Percentiles rank a stretch among this genome's conserved stretches.
These are phyloP conservation scores for Wickerhamiella kazuoi DNA, from an alignment of 805 yeast species.

Conservation along the genomic window DNA sequence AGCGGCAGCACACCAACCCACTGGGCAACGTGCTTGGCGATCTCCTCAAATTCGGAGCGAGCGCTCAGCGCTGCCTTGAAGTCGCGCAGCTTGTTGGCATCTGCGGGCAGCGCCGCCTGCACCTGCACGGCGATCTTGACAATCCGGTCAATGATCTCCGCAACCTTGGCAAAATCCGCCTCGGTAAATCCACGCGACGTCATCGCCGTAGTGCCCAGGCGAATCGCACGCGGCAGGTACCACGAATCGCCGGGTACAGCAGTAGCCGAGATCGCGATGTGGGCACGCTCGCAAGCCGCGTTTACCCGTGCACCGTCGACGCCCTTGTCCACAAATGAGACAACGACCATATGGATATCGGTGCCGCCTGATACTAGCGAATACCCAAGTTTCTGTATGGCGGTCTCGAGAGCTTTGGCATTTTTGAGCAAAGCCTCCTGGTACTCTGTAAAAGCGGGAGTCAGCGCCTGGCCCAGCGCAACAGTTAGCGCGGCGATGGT, in stretches of 20 bases:
- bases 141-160: slow-evolving; percentile 57
- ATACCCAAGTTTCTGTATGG: slow-evolving; percentile 55
- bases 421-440: slow-evolving; percentile 75
- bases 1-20: slow-evolving; percentile 13
- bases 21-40: slow-evolving; percentile 10
- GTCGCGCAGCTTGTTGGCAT: slow-evolving; percentile 87
- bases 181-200: slow-evolving; percentile 90
- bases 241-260: slow-evolving; percentile 95
- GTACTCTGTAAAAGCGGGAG: slow-evolving; percentile 80
- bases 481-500: slow-evolving; percentile 94
- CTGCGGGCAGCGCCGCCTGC: slow-evolving; percentile 69
- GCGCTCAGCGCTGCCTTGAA: slow-evolving; percentile 63
- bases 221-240: slow-evolving; percentile 89
- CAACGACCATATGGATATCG: slow-evolving; percentile 90
- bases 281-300: slow-evolving; percentile 81
- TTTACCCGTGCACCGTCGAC: slow-evolving; percentile 95
- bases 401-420: slow-evolving; percentile 63
- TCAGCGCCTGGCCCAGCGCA: slow-evolving; percentile 82
- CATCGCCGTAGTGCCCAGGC: slow-evolving; percentile 98
- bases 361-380: slow-evolving; percentile 86
- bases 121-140: slow-evolving; percentile 55
- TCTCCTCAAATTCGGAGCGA: slow-evolving; percentile 14
- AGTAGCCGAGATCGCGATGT: slow-evolving; percentile 92
- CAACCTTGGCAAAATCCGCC: slow-evolving; percentile 67
- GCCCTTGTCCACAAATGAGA: slow-evolving; percentile 58